phyloP scores from a whole-genome alignment of 2,329 filamentous ascomycete genomes.

The Neofusicoccum sp. region DNA sequence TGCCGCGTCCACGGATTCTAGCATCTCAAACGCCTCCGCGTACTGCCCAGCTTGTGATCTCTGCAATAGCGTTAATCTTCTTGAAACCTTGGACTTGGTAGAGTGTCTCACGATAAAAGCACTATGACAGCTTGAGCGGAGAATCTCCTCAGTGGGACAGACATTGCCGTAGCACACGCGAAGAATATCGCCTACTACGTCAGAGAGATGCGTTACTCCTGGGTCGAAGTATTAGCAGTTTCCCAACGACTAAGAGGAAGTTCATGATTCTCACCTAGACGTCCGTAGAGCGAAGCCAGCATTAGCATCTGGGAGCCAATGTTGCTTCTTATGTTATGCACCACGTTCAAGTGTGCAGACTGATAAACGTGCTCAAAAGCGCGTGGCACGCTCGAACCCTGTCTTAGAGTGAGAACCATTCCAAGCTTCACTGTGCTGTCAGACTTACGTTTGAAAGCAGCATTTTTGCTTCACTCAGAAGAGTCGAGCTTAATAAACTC shows the following conservation, averaged over 20 bases:
- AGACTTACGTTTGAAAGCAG: constrained; percentile 71
- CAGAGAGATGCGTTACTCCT: constrained; percentile 60
- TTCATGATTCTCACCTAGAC: constrained; percentile 61
- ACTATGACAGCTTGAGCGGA: constrained; percentile 73
- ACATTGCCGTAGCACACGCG: constrained; percentile 69
- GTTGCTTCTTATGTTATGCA: constrained; percentile 71
- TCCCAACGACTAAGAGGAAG: background rate
- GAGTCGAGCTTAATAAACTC: constrained; percentile 77
- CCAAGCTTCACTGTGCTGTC: constrained; percentile 6
- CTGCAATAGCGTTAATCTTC: constrained; percentile 28
- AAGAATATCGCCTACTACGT: constrained; percentile 71
- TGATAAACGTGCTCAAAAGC: constrained; percentile 80
- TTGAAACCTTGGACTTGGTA: background rate
- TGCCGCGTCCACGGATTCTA: constrained; percentile 61
- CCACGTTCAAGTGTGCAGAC: constrained; percentile 79
- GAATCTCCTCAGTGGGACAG: constrained; percentile 72
- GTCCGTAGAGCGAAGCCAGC: constrained; percentile 71
- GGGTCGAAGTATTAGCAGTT: background rate
- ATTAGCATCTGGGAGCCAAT: constrained; percentile 75
- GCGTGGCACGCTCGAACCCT: constrained; percentile 60
- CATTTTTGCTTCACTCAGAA: constrained; percentile 84
- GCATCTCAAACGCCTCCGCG: constrained; percentile 63
- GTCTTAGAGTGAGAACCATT: background rate
- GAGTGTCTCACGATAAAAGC: constrained; percentile 59
- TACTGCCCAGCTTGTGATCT: constrained; percentile 70